phyloP scores from a whole-genome alignment of 176 grass and related monocot species.

The Pharus latifolius region DNA sequence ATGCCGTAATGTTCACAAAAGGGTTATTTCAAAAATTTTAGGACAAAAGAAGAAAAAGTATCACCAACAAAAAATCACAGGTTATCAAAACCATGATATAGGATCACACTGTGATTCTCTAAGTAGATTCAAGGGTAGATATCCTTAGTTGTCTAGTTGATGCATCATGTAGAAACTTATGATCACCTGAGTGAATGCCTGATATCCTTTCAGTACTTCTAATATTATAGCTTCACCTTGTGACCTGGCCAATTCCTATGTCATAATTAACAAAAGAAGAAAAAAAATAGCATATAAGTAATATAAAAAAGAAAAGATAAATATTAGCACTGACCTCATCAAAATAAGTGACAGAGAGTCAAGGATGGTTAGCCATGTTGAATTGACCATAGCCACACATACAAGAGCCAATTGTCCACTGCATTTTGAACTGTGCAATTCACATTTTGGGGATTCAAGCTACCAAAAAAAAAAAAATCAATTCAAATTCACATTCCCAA shows the following conservation, averaged over 20 bases:
- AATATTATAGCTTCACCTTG: conserved; percentile 99
- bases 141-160: background rate
- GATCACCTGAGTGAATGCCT: conserved; percentile 89
- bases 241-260: conserved; percentile 58
- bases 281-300: conserved; percentile 3
- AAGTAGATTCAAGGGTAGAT: conserved; percentile 8
- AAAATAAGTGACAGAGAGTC: conserved; percentile 95
- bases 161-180: conserved; percentile 2
- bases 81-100: background rate
- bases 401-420: conserved; percentile 65
- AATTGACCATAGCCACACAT: conserved; percentile 79
- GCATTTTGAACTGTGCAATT: conserved; percentile 45
- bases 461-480: conserved; percentile 38
- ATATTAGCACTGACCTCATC: conserved; percentile 40
- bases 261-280: conserved; percentile 12
- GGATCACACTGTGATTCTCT: background rate
- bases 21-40: background rate
- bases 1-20: background rate
- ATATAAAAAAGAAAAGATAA: background rate
- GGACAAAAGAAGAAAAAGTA: background rate
- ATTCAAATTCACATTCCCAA: background rate
- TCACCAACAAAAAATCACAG: background rate
- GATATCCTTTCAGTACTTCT: conserved; percentile 99
- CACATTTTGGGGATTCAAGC: conserved; percentile 92
- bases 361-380: conserved; percentile 97